Evolutionary conservation across 2,329 filamentous ascomycete genomes (phyloP).

Genomic region (Chaetomium globosum): DNA sequence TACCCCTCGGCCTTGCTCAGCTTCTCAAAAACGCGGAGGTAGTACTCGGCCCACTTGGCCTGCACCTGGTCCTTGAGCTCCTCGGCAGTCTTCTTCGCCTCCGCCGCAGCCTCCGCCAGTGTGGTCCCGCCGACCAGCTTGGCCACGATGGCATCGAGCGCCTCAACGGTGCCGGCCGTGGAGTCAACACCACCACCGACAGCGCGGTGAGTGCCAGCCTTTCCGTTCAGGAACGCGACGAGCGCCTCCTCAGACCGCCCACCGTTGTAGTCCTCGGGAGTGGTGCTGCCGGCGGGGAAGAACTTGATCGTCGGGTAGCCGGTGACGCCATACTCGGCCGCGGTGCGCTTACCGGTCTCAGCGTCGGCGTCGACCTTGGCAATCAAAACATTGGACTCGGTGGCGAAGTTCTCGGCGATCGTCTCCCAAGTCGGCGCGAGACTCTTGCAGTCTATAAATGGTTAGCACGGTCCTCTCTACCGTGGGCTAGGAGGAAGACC

Average conservation of each 20-base stretch:
- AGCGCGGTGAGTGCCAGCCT: slow-evolving; percentile 83
- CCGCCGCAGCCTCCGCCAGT: slow-evolving; percentile 65
- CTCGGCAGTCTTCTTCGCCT: slow-evolving; percentile 72
- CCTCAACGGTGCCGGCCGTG: slow-evolving; percentile 78
- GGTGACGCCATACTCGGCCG: slow-evolving; percentile 73
- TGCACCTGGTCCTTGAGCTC: slow-evolving; percentile 63
- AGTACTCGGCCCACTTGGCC: slow-evolving; percentile 88
- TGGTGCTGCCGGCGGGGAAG: slow-evolving; percentile 83
- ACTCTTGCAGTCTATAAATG: slow-evolving; percentile 82
- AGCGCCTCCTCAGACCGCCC: slow-evolving; percentile 77
- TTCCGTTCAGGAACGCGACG: slow-evolving; percentile 80
- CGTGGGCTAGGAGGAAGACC: slow-evolving; percentile 48
- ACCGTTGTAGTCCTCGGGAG: slow-evolving; percentile 70
- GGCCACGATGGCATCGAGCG: slow-evolving; percentile 73
- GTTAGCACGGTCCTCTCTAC: slow-evolving; percentile 9
- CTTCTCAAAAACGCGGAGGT: slow-evolving; percentile 88
- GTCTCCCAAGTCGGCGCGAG: slow-evolving; percentile 90
- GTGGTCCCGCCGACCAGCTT: slow-evolving; percentile 70
- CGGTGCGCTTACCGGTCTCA: slow-evolving; percentile 77
- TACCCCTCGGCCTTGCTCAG: slow-evolving; percentile 75
- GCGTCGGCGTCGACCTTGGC: slow-evolving; percentile 96
- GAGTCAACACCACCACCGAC: slow-evolving; percentile 78
- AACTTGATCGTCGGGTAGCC: slow-evolving; percentile 98
- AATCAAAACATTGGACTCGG: slow-evolving; percentile 77
- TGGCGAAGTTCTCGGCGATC: slow-evolving; percentile 77